These are phyloP conservation scores for Urtica urens DNA, from an alignment of 306 rosid species.

Conservation along the genomic window DNA sequence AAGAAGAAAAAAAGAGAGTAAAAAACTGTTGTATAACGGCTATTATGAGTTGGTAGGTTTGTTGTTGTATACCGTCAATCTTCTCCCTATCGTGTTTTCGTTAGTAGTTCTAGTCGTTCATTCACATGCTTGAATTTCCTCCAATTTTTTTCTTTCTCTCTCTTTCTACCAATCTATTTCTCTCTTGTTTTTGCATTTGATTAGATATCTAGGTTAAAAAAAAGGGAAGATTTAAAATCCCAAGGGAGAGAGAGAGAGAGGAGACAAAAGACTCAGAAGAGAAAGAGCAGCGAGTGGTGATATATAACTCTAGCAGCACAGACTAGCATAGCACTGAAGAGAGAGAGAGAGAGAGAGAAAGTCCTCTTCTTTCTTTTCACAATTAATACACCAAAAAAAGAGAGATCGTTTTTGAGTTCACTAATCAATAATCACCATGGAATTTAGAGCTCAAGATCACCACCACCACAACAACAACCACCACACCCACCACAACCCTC, in stretches of 20 bases:
- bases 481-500: slow-evolving; percentile 18
- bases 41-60: slow-evolving; percentile 1
- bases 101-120: background rate
- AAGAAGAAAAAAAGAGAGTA: too few species aligned
- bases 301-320: too few species aligned
- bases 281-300: background rate
- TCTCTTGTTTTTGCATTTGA: background rate
- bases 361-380: background rate
- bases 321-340: too few species aligned
- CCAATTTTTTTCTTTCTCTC: background rate
- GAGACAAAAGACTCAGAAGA: background rate
- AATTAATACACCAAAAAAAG: background rate
- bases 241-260: slow-evolving; percentile 7
- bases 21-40: slow-evolving; percentile 1
- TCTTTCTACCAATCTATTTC: too few species aligned
- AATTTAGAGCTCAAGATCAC: slow-evolving; percentile 27
- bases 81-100: background rate
- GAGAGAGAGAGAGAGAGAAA: too few species aligned
- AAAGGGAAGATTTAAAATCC: slow-evolving; percentile 12
- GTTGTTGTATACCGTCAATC: background rate
- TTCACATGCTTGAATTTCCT: background rate
- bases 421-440: slow-evolving; percentile 16
- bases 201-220: background rate
- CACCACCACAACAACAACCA: slow-evolving; percentile 10
- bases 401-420: background rate